Evolutionary conservation across 371 early-diverging fungal species (phyloP), one percentile per base, ranked within the genome.

Genomic region (Haplosporangium sp.): DNA sequence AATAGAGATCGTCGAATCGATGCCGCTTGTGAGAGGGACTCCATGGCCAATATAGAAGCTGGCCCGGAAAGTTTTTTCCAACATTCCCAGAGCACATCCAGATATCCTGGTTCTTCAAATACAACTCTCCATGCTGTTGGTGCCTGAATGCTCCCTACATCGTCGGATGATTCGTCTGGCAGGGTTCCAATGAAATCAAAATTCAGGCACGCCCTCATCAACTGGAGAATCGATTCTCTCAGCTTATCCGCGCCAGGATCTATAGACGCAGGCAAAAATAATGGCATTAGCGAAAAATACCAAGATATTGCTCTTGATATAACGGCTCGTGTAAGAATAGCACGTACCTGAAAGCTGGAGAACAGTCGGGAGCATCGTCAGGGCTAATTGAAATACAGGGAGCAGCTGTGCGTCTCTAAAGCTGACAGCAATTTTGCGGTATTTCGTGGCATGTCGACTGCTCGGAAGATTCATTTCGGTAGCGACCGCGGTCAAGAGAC

Each of bases 131-230:
- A 96, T 29, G 88, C 74, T 37, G 90, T 83, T n/a, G 95, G 94
- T 20, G 92, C 89, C 84, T 95, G 91, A 48, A 94, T 86, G 23
- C 89, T 89, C n/a, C 91, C 94, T 40, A 87, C 85, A 63, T 96
- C 96, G 66, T 96, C 96, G 1, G 90, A 89, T 6, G 95, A 90
- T 69, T 95, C 96, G 66, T 96, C 96, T 5, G 92, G 87, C 53
- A 89, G 86, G 12, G 96, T 93, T 52, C 95, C 95, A 51, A 93
- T 92, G 69, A 96, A 96, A 72, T 96, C 96, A 83, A 94, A 96
- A 0, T 84, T 84, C 48, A 96, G 82, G 63, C 94, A 94, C 51
- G 86, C 88, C 47, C 87, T 68, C 71, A 95, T 84, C 41, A 95
- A 84, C 66, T 80, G 69, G 53, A 95, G 64, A 40, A 88, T 83